Base-by-base conservation (phyloP, 176 grass and related monocot genomes). In the Oryza officinalis region DNA sequence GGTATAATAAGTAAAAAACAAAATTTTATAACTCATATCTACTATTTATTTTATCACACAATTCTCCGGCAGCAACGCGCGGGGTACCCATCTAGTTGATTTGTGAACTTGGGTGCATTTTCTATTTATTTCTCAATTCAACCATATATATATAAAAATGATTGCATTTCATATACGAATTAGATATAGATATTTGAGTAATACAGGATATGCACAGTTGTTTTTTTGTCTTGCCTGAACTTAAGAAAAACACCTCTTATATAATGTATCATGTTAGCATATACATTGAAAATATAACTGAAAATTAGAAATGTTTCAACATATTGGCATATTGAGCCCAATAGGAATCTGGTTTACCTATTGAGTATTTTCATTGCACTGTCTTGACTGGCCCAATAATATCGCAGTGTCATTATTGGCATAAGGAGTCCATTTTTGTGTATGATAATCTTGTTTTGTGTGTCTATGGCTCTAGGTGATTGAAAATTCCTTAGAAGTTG, bases 401-500 rank as follows among this genome's bases (percentile, higher is more conserved):
- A 49, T 49, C 3, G 20, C 22, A 26, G 6, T 38, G 7, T 38
- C 37, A 38, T 38, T 1, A 35, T 35, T 35, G 33, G 33, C 33
- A 35, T 35, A 6, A 37, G 35, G 37, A 38, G 37, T n/a, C 60
- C 59, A 5, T 30, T 69, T 1, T 71, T 18, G 37, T 65, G 40
- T 28, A 32, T 71, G 50, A 52, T 47, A 43, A 64, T 45, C 12
- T 80, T 75, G 27, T 14, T 73, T 74, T 41, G 37, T 26, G n/a
- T 63, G 4, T n/a, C 30, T 77, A 77, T 71, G 67, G 43, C 44
- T 77, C 20, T 78, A 88, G 83, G 90, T 92, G 44, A 88, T 88
- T 80, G 83, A 92, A 5, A 86, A 71, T 11, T 80, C 86, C 49
- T 46, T 86, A 3, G 83, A 86, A 86, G 86, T 92, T 76, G 83